Evolutionary conservation across 805 yeast species (phyloP).

Genomic region (Metschnikowia colocasiae): DNA sequence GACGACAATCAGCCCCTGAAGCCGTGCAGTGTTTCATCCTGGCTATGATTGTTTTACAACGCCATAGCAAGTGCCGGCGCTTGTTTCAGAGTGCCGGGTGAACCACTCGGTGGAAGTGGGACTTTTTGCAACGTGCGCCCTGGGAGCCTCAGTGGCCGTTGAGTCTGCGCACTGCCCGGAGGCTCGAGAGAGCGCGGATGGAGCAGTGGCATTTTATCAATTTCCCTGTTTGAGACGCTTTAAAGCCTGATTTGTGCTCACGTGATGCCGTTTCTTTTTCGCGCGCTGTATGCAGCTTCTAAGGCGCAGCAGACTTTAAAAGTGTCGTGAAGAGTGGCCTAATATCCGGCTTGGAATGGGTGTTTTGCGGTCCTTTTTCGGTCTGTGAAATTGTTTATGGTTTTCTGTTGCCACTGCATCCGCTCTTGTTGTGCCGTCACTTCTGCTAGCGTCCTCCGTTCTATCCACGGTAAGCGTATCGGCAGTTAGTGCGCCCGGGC

Average conservation of each 20-base stretch:
- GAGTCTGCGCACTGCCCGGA: conserved; percentile 4
- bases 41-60: too few species aligned
- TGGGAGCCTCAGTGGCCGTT: too few species aligned
- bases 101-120: too few species aligned
- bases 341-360: not conserved
- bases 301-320: conserved; percentile 6
- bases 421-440: not conserved
- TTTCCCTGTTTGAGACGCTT: conserved; percentile 1
- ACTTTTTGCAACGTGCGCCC: too few species aligned
- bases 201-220: not conserved
- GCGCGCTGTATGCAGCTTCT: conserved; percentile 3
- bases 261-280: conserved; percentile 8
- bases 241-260: not conserved
- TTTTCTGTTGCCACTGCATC: too few species aligned
- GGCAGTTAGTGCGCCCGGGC: not conserved
- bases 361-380: not conserved
- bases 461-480: not conserved
- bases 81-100: too few species aligned
- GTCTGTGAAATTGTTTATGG: too few species aligned
- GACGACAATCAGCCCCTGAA: not conserved
- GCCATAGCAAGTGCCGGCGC: too few species aligned
- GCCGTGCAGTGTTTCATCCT: not conserved
- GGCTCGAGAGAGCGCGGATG: not conserved
- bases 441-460: not conserved
- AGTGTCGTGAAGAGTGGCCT: not conserved